Conservation (phyloP, 2,329 filamentous ascomycete genomes). For the Madurella fahalii region DNA sequence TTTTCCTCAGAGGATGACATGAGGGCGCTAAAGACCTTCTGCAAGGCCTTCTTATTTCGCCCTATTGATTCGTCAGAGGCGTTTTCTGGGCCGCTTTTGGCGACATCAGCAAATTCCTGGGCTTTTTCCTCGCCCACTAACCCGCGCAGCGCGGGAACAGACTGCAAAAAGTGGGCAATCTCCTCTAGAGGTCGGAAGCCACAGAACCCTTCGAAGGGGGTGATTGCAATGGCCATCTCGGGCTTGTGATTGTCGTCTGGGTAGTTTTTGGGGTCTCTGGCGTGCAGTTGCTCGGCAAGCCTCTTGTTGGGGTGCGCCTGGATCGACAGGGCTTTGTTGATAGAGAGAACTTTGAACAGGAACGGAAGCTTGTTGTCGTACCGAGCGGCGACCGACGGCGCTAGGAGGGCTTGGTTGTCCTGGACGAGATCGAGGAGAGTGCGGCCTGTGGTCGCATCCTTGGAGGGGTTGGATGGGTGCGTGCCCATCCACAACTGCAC, state of each 20-base stretch:
- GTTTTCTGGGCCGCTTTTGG: slow-evolving; percentile 42
- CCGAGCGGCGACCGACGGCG: slow-evolving; percentile 64
- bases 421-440: slow-evolving; percentile 82
- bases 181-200: slow-evolving; percentile 87
- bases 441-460: slow-evolving; percentile 77
- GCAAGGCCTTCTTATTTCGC: slow-evolving; percentile 74
- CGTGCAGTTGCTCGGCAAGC: slow-evolving; percentile 83
- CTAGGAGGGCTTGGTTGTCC: slow-evolving; percentile 81
- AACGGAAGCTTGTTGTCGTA: slow-evolving; percentile 87
- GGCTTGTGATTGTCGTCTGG: slow-evolving; percentile 99
- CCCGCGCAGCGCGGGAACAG: slow-evolving; percentile 52
- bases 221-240: slow-evolving; percentile 98
- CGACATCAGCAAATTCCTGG: slow-evolving; percentile 51
- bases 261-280: slow-evolving; percentile 86
- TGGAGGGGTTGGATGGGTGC: slow-evolving; percentile 92
- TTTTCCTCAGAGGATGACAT: slow-evolving; percentile 72
- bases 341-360: slow-evolving; percentile 95
- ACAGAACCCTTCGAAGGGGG: slow-evolving; percentile 91
- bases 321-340: slow-evolving; percentile 93
- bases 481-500: slow-evolving; percentile 96
- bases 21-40: slow-evolving; percentile 69
- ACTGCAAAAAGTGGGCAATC: slow-evolving; percentile 76
- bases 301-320: slow-evolving; percentile 97
- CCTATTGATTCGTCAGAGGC: slow-evolving; percentile 33
- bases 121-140: slow-evolving; percentile 65